phyloP scores from a whole-genome alignment of 164 flowering plant species.

The Sedum album region DNA sequence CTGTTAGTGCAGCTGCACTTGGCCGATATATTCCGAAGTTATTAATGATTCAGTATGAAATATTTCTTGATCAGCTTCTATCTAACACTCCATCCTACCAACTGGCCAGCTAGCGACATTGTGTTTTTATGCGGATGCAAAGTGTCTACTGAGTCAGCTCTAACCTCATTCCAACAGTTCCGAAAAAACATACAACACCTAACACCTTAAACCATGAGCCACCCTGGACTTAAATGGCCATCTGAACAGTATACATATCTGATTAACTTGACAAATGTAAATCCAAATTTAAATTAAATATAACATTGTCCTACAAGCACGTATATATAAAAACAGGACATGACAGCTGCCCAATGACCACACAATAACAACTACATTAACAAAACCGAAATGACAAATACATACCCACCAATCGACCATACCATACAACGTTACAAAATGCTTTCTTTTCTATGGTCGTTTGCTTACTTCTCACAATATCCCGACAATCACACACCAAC shows the following conservation, averaged over 20 bases:
- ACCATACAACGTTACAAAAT: neutral
- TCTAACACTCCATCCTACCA: neutral
- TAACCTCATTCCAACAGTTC: too few relatives aligned
- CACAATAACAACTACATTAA: neutral
- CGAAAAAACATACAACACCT: too few relatives aligned
- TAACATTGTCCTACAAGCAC: neutral
- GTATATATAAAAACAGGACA: neutral
- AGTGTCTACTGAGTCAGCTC: too few relatives aligned
- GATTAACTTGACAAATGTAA: too few relatives aligned
- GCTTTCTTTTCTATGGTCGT: neutral
- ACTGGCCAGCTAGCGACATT: too few relatives aligned
- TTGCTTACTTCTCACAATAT: neutral
- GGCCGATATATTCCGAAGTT: neutral
- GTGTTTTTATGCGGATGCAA: too few relatives aligned
- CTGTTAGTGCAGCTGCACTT: neutral
- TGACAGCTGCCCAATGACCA: neutral
- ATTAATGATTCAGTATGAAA: neutral
- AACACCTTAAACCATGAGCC: too few relatives aligned
- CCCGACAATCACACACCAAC: neutral
- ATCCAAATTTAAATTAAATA: too few relatives aligned
- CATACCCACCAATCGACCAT: neutral
- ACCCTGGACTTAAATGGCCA: too few relatives aligned
- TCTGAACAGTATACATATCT: neutral
- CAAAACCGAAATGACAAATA: neutral
- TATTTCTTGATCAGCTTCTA: neutral